Evolutionary conservation across 805 yeast species (phyloP), one percentile per base, ranked within the genome.

Genomic region (Yarrowia porcina): DNA sequence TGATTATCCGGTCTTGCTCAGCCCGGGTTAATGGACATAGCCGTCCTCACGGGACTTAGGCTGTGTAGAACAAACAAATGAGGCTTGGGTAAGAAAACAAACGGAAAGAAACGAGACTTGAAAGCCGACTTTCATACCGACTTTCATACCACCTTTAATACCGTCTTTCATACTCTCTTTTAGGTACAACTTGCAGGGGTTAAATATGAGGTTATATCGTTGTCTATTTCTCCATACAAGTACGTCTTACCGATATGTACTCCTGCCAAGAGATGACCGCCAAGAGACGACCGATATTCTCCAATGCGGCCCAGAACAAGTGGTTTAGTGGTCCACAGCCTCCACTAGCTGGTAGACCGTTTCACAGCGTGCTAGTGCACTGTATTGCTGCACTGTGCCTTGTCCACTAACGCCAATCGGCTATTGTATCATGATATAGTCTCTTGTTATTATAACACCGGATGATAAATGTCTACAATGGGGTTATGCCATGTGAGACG

Each of bases 21-120:
- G 47, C 47, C 47, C 47, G 47, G 8, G 47, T 41, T 41, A 41
- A 42, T n/a, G 27, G 47, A n/a, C 47, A 25, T 25, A 42, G 47
- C 47, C 32, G 21, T 17, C 21, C 30, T 25, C 47, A 42, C 32
- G 20, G 32, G 47, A 17, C 30, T 17, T 27, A n/a, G n/a, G n/a
- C n/a, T n/a, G n/a, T n/a, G n/a, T n/a, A n/a, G n/a, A n/a, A n/a
- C n/a, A n/a, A n/a, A n/a, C n/a, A n/a, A n/a, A n/a, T n/a, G n/a
- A n/a, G n/a, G n/a, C n/a, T n/a, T n/a, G n/a, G n/a, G n/a, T n/a
- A n/a, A n/a, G n/a, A n/a, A n/a, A n/a, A n/a, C n/a, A n/a, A n/a
- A n/a, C n/a, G n/a, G n/a, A n/a, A n/a, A n/a, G n/a, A n/a, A n/a
- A n/a, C n/a, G n/a, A n/a, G n/a, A n/a, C n/a, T n/a, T n/a, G n/a